Conservation (phyloP, 1,284 basidiomycete species). For the Austropuccinia psidii region DNA sequence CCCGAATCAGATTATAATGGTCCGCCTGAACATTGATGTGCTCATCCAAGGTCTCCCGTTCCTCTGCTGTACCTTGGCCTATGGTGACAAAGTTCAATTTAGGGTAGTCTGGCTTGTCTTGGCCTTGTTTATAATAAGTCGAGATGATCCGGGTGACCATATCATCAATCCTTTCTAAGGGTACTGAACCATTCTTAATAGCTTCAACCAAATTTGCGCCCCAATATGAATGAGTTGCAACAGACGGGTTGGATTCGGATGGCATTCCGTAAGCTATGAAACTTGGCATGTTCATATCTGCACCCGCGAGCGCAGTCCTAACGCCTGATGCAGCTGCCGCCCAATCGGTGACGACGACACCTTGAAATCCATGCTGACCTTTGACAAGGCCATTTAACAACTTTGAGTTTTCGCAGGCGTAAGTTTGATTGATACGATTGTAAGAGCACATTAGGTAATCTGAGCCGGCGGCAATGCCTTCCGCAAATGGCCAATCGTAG, state of each 20-base stretch:
- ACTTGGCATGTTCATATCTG: constrained; percentile 35
- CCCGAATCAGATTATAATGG: constrained; percentile 41
- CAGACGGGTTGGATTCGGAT: constrained; percentile 24
- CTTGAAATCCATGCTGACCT: constrained; percentile 45
- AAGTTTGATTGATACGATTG: constrained; percentile 44
- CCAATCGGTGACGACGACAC: constrained; percentile 45
- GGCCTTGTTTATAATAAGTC: constrained; percentile 35
- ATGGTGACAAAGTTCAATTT: constrained; percentile 11
- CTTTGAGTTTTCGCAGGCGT: constrained; percentile 45
- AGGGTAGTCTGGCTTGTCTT: constrained; percentile 24
- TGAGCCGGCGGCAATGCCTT: constrained; percentile 35
- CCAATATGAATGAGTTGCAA: constrained; percentile 29
- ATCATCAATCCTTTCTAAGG: constrained; percentile 22
- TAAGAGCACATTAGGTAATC: constrained; percentile 45
- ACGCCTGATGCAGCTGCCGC: constrained; percentile 30
- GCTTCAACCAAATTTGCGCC: constrained; percentile 26
- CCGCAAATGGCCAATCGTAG: constrained; percentile 41
- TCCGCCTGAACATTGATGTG: constrained; percentile 41
- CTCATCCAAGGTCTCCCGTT: constrained; percentile 20
- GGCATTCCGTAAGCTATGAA: constrained; percentile 28
- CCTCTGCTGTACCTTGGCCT: constrained; percentile 29
- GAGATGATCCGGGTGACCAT: constrained; percentile 32
- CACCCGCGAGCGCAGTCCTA: constrained; percentile 16
- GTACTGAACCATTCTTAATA: constrained; percentile 28
- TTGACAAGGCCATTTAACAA: constrained; percentile 45